These are phyloP conservation scores for Pleurotus pulmonarius DNA, from an alignment of 768 basidiomycete genomes.

Conservation along the genomic window DNA sequence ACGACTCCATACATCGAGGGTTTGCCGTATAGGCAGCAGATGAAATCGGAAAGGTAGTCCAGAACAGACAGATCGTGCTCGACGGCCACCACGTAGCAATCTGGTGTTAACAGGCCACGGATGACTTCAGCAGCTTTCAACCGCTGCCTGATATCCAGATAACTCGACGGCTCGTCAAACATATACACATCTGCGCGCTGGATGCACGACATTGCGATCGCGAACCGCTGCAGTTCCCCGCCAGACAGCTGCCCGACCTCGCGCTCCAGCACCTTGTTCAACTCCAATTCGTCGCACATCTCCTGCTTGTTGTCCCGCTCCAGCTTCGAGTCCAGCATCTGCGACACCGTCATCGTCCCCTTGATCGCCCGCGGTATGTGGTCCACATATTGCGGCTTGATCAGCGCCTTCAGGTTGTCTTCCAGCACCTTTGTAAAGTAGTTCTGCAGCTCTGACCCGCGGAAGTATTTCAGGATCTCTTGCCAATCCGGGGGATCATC, in stretches of 20 bases:
- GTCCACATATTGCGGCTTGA: slow-evolving; percentile 99
- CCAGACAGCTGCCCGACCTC: slow-evolving; percentile 87
- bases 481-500: slow-evolving; percentile 99
- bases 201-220: slow-evolving; percentile 96
- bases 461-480: slow-evolving; percentile 97
- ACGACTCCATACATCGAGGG: slow-evolving; percentile 98
- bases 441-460: slow-evolving; percentile 97
- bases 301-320: slow-evolving; percentile 86
- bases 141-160: slow-evolving; percentile 95
- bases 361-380: slow-evolving; percentile 97
- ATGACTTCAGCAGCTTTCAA: slow-evolving; percentile 94
- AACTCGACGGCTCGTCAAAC: slow-evolving; percentile 99
- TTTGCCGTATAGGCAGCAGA: slow-evolving; percentile 97
- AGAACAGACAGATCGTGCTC: slow-evolving; percentile 99
- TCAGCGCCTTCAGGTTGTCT: slow-evolving; percentile 97
- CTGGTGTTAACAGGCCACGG: slow-evolving; percentile 75
- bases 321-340: slow-evolving; percentile 91
- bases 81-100: slow-evolving; percentile 93
- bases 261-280: slow-evolving; percentile 82
- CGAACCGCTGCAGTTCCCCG: slow-evolving; percentile 97
- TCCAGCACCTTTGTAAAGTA: slow-evolving; percentile 99
- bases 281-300: slow-evolving; percentile 83
- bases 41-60: slow-evolving; percentile 97
- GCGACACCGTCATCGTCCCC: slow-evolving; percentile 75
- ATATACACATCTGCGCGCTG: slow-evolving; percentile 98